Evolutionary conservation across 75 land plant species (phyloP).

Genomic region (Cunninghamia lanceolata): DNA sequence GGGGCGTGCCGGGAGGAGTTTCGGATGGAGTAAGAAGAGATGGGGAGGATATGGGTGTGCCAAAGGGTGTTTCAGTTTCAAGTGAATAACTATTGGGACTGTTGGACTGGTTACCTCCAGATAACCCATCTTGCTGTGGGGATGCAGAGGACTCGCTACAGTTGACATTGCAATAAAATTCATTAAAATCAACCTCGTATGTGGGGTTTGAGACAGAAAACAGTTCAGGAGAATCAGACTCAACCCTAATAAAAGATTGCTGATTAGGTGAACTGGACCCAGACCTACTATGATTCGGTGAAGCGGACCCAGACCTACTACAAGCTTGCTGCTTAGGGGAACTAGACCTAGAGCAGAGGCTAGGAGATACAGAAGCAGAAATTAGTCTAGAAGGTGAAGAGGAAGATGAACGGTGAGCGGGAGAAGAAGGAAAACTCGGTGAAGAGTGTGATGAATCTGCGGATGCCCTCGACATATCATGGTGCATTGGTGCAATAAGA

Average conservation of each 20-base stretch:
- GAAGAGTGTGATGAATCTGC: background rate
- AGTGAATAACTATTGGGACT: background rate
- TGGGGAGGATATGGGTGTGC: constrained; percentile 4
- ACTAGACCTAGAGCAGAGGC: background rate
- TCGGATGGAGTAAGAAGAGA: constrained; percentile 4
- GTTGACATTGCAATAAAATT: background rate
- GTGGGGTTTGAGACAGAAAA: background rate
- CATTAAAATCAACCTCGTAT: background rate
- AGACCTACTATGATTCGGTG: background rate
- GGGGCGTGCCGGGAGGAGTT: constrained; percentile 5
- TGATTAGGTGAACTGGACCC: background rate
- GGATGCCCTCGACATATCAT: background rate
- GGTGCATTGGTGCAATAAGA: background rate
- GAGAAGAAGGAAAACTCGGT: background rate
- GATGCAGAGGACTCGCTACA: background rate
- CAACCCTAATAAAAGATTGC: background rate
- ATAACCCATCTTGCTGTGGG: background rate
- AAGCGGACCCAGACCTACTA: background rate
- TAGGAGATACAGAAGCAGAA: constrained; percentile 7
- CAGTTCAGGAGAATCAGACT: background rate
- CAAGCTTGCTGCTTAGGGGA: background rate
- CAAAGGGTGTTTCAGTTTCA: constrained; percentile 7
- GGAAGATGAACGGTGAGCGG: background rate
- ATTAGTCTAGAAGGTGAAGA: background rate
- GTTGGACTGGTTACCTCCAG: background rate